A percentile compares a stretch with the other conserved stretches of the same genome.
These are phyloP conservation scores for Leersia perrieri DNA, from an alignment of 176 grass and related monocot species.

Conservation along the genomic window DNA sequence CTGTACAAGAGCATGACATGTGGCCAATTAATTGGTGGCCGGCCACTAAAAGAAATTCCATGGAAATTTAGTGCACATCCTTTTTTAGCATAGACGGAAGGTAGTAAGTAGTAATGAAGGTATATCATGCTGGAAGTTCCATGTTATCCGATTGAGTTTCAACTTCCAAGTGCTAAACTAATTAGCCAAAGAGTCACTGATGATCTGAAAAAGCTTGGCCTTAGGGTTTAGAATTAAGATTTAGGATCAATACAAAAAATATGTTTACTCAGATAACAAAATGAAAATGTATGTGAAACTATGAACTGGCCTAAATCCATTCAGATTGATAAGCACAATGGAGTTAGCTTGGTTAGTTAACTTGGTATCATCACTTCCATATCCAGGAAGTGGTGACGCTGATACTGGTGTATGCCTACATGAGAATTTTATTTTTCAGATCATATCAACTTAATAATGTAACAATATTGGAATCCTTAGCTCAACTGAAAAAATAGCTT, in stretches of 20 bases:
- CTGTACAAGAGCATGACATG: neutral
- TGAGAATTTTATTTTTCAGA: neutral
- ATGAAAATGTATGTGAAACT: neutral
- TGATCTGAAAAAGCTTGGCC: neutral
- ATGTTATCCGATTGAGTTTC: neutral
- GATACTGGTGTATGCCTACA: neutral
- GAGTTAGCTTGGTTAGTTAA: neutral
- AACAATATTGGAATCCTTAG: neutral
- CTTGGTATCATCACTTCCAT: neutral
- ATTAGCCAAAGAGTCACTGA: neutral
- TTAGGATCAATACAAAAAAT: constrained; percentile 15
- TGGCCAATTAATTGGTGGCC: constrained; percentile 17
- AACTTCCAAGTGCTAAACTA: neutral
- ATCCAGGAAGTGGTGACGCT: neutral
- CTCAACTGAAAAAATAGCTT: neutral
- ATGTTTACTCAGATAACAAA: neutral
- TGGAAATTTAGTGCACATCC: neutral
- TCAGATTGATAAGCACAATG: neutral
- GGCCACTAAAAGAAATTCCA: neutral
- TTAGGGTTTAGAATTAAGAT: neutral
- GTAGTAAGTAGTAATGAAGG: neutral
- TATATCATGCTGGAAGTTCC: constrained; percentile 3
- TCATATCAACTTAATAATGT: neutral
- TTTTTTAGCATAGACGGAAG: neutral
- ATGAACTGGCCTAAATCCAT: neutral